phyloP scores from a whole-genome alignment of 2,329 filamentous ascomycete genomes.

The Colletotrichum sp. region DNA sequence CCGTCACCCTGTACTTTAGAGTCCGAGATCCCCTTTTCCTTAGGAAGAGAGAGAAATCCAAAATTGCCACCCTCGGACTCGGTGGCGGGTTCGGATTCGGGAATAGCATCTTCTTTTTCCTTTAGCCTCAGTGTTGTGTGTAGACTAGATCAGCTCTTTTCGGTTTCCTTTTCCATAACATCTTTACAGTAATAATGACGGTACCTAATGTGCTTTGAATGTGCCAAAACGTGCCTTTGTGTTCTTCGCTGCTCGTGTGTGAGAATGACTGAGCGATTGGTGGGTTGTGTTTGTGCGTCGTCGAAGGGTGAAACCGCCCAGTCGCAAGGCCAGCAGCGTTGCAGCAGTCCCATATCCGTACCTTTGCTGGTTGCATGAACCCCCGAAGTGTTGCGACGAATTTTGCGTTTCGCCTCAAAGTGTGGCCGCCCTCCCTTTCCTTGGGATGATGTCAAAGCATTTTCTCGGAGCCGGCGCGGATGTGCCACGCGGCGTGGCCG shows the following conservation, averaged over 20 bases:
- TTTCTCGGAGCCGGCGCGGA: background rate
- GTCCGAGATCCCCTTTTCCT: background rate
- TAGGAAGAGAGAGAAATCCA: background rate
- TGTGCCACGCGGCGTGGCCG: background rate
- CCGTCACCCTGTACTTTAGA: background rate
- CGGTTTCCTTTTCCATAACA: background rate
- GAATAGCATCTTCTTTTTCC: background rate
- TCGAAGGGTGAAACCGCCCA: background rate
- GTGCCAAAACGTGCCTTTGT: background rate
- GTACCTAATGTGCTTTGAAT: conserved; percentile 7
- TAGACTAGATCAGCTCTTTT: conserved; percentile 15
- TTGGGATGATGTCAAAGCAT: background rate
- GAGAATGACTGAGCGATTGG: background rate
- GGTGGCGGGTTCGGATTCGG: background rate
- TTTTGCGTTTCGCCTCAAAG: conserved; percentile 7
- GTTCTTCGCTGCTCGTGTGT: background rate
- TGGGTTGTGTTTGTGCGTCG: background rate
- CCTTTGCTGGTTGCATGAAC: background rate
- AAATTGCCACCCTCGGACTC: background rate
- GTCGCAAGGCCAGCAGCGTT: background rate
- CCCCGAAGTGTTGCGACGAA: conserved; percentile 4
- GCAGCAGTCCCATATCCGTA: background rate
- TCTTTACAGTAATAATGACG: conserved; percentile 14
- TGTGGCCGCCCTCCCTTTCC: background rate
- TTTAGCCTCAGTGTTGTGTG: background rate